phyloP scores from a whole-genome alignment of 1,284 basidiomycete species.

The Ustilago hordei region DNA sequence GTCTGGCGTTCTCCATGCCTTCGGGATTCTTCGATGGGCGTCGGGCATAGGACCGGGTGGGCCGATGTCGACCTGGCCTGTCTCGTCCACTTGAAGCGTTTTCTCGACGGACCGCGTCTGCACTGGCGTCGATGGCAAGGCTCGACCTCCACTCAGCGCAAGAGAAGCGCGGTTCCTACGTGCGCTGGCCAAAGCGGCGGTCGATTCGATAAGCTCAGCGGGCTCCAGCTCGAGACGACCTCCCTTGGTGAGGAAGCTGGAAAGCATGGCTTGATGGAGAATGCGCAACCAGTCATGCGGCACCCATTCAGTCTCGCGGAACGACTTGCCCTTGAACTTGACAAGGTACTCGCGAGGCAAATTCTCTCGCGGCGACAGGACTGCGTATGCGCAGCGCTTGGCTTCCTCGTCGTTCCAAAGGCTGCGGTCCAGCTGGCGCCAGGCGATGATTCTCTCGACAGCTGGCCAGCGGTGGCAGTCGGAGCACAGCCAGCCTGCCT shows the following conservation, averaged over 20 bases:
- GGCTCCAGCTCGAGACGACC: slow-evolving; percentile 55
- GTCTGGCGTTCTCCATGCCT: slow-evolving; percentile 54
- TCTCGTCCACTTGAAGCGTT: slow-evolving; percentile 41
- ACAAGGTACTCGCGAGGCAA: slow-evolving; percentile 59
- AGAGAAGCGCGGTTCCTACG: slow-evolving; percentile 29
- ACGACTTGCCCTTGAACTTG: slow-evolving; percentile 55
- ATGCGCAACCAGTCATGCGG: slow-evolving; percentile 57
- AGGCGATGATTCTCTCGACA: slow-evolving; percentile 53
- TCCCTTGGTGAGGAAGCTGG: slow-evolving; percentile 42
- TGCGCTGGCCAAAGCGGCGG: slow-evolving; percentile 18
- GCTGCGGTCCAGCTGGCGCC: slow-evolving; percentile 44
- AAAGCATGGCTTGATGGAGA: slow-evolving; percentile 17
- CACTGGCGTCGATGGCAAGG: slow-evolving; percentile 7
- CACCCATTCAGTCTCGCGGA: slow-evolving; percentile 55
- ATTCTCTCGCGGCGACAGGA: slow-evolving; percentile 34
- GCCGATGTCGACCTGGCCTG: slow-evolving; percentile 45
- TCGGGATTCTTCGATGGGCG: slow-evolving; percentile 52
- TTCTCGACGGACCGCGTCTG: slow-evolving; percentile 35
- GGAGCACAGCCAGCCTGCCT: slow-evolving; percentile 39
- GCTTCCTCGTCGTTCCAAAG: slow-evolving; percentile 38
- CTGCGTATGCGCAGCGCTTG: slow-evolving; percentile 27
- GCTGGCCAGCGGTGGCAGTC: slow-evolving; percentile 53
- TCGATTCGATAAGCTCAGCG: slow-evolving; percentile 37
- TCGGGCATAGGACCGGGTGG: slow-evolving; percentile 54
- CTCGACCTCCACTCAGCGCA: slow-evolving; percentile 30